A percentile compares a stretch with the other conserved stretches of the same genome.
Conservation (phyloP, 192 early-diverging fungal genomes). For the Coemansia sp. region DNA sequence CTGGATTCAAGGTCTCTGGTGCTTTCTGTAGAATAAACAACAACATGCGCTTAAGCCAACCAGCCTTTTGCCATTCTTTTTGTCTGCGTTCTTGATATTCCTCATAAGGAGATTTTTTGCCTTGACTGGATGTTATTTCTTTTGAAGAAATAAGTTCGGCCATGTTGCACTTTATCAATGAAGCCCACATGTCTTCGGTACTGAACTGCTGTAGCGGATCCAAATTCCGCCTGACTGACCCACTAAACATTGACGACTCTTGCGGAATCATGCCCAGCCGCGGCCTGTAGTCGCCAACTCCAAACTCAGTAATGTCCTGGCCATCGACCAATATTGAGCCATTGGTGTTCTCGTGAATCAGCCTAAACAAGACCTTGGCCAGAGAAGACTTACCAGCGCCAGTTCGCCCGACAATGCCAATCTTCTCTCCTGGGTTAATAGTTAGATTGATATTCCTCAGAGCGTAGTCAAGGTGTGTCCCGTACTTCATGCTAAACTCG, state of each 20-base stretch:
- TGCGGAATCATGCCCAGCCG: slow-evolving; percentile 56
- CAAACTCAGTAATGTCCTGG: slow-evolving; percentile 69
- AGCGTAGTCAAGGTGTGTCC: slow-evolving; percentile 11
- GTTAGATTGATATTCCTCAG: slow-evolving; percentile 48
- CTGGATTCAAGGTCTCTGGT: no score
- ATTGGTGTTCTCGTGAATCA: slow-evolving; percentile 57
- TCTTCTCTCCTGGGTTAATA: slow-evolving; percentile 57
- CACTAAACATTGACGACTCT: slow-evolving; percentile 64
- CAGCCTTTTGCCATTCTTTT: not conserved
- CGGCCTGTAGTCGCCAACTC: slow-evolving; percentile 61
- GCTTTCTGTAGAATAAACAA: not conserved
- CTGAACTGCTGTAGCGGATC: slow-evolving; percentile 57
- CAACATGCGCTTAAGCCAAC: not conserved
- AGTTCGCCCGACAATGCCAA: slow-evolving; percentile 58
- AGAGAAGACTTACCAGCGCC: slow-evolving; percentile 67
- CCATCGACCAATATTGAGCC: slow-evolving; percentile 73
- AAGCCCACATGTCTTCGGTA: slow-evolving; percentile 15
- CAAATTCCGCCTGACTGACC: slow-evolving; percentile 63
- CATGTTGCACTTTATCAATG: slow-evolving; percentile 19
- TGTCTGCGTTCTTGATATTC: not conserved
- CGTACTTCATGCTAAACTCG: slow-evolving; percentile 26
- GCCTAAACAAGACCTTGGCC: slow-evolving; percentile 57
- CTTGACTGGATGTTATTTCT: not conserved
- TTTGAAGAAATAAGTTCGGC: not conserved
- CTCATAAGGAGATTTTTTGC: not conserved